Evolutionary conservation across 805 yeast species (phyloP).

Genomic region (Ogataea thermomethanolica): DNA sequence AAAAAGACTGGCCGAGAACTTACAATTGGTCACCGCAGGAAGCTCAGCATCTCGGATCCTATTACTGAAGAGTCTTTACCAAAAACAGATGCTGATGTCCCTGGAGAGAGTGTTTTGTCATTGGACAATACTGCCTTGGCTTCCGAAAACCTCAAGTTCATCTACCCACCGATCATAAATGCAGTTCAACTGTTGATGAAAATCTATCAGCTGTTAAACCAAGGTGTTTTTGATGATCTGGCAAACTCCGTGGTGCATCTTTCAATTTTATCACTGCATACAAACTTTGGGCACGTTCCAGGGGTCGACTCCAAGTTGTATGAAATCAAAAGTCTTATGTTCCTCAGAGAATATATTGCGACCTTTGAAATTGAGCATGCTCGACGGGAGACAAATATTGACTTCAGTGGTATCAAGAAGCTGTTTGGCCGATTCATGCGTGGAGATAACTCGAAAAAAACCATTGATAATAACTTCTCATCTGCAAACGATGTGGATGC

Average conservation of each 20-base stretch:
- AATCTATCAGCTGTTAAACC: constrained; percentile 75
- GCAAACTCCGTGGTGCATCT: constrained; percentile 85
- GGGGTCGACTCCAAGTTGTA: constrained; percentile 65
- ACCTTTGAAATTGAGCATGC: constrained; percentile 79
- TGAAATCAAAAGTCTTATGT: constrained; percentile 65
- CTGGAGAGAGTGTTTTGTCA: constrained; percentile 15
- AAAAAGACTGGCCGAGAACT: constrained; percentile 68
- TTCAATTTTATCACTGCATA: constrained; percentile 59
- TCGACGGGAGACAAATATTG: constrained; percentile 69
- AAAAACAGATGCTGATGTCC: not conserved
- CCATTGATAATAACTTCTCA: constrained; percentile 20
- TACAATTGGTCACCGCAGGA: constrained; percentile 46
- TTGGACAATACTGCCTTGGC: constrained; percentile 7
- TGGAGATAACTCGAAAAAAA: constrained; percentile 20
- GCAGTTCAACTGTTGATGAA: constrained; percentile 69
- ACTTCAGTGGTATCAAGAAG: constrained; percentile 70
- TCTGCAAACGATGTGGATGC: constrained; percentile 12
- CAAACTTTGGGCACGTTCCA: constrained; percentile 45
- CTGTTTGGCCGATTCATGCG: constrained; percentile 37
- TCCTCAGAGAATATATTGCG: constrained; percentile 63
- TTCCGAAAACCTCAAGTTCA: constrained; percentile 12
- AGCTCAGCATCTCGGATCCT: constrained; percentile 15
- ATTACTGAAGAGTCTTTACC: constrained; percentile 3
- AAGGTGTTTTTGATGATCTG: constrained; percentile 78
- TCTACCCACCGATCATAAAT: constrained; percentile 67